Evolutionary conservation across 345 rosid species (phyloP), one percentile per base, ranked within the genome.

Genomic region (Eutrema heterophyllum): DNA sequence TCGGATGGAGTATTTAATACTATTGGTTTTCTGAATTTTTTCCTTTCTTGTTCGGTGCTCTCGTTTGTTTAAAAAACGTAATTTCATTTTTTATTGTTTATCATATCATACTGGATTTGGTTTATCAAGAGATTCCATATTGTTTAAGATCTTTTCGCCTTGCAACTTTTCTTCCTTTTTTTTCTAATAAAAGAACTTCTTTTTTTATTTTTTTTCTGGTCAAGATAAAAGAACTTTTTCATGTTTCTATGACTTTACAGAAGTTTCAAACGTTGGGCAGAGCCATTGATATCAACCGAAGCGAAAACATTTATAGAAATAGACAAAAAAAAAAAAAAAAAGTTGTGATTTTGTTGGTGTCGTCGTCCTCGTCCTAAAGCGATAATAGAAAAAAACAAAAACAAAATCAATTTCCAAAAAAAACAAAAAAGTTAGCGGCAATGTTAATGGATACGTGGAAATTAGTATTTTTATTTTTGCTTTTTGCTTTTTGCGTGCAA

Each of bases 361-460:
- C 15, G 55, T 48, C 15, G 55, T 64, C 57, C 30, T 45, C 44
- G 46, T 7, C 29, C 29, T 27, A 27, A 33, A 18, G 14, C 18
- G 16, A 48, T 46, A 48, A 33, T 4, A 67, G 51, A 38, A n/a
- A 14, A 4, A 32, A n/a, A n/a, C 13, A 35, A 3, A 43, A 45
- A 45, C 2, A 18, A 4, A 27, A 26, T n/a, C n/a, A n/a, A n/a
- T n/a, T n/a, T n/a, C n/a, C n/a, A n/a, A 15, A 27, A 6, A n/a
- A 51, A 13, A 32, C 30, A n/a, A 4, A 30, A 50, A 4, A 38
- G 18, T 35, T 24, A 44, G 66, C 12, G 74, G 67, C 18, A 36
- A 14, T n/a, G 9, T 36, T 12, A 21, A 35, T 61, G 51, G 24
- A n/a, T 38, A 60, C 75, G 68, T 71, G 76, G 75, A 72, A 40